Evolutionary conservation across 164 flowering plant species (phyloP).

Genomic region (Saururus chinensis): DNA sequence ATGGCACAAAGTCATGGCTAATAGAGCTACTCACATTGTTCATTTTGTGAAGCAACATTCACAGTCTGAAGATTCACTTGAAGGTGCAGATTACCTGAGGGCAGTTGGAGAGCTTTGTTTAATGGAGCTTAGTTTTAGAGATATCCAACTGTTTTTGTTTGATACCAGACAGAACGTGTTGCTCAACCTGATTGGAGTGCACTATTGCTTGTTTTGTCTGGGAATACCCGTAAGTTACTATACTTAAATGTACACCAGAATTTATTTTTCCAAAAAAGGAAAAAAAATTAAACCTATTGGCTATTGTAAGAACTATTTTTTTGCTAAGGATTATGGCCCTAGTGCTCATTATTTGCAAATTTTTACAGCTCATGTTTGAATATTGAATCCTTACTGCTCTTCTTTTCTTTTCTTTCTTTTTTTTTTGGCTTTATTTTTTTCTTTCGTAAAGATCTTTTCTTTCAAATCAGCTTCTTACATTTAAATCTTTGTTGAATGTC

Average conservation of each 20-base stretch:
- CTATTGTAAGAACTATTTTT: too few relatives aligned
- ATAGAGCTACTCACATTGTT: constrained; percentile 25
- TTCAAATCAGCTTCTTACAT: not conserved
- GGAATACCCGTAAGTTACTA: constrained; percentile 37
- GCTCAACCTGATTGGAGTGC: constrained; percentile 65
- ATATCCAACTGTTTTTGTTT: constrained; percentile 57
- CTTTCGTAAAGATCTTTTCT: not conserved
- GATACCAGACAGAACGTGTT: constrained; percentile 40
- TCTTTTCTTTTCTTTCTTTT: not conserved
- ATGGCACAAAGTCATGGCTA: constrained; percentile 48
- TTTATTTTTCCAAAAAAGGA: too few relatives aligned
- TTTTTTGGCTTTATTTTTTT: not conserved
- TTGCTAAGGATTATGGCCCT: not conserved
- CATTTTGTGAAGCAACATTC: constrained; percentile 35
- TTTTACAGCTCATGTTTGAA: too few relatives aligned
- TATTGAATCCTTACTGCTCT: too few relatives aligned
- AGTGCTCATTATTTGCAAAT: not conserved
- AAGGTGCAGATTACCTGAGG: constrained; percentile 41
- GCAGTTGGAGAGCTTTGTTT: constrained; percentile 31
- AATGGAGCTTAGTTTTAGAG: constrained; percentile 44
- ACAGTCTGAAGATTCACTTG: constrained; percentile 31
- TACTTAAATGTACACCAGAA: not conserved
- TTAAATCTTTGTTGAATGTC: too few relatives aligned
- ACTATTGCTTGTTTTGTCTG: constrained; percentile 51
- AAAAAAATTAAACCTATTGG: too few relatives aligned